These are phyloP conservation scores for Stachybotrys chartarum DNA, from an alignment of 2,329 filamentous ascomycete genomes.

Conservation along the genomic window DNA sequence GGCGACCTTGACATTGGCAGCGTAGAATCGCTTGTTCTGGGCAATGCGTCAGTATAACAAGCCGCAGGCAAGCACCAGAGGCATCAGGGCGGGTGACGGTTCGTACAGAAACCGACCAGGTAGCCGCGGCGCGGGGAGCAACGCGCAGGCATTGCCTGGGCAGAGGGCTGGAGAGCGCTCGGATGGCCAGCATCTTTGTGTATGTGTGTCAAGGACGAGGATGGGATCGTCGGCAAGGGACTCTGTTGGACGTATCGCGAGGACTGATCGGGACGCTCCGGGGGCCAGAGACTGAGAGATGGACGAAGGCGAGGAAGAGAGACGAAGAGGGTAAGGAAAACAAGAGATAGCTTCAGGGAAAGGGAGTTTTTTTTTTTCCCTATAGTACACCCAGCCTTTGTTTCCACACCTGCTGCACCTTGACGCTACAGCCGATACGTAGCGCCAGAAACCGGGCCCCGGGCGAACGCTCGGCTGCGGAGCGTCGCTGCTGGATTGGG, in stretches of 20 bases:
- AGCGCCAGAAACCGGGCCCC: neutral
- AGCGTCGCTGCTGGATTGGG: neutral
- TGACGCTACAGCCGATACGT: neutral
- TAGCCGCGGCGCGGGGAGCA: slow-evolving; percentile 47
- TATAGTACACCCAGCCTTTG: neutral
- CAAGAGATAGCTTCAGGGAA: slow-evolving; percentile 1
- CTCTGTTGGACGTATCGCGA: neutral
- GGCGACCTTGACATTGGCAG: slow-evolving; percentile 65
- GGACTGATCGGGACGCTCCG: neutral
- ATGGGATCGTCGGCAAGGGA: neutral
- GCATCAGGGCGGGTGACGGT: slow-evolving; percentile 4
- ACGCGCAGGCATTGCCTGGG: slow-evolving; percentile 72
- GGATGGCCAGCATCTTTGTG: slow-evolving; percentile 70
- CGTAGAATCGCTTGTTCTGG: slow-evolving; percentile 56
- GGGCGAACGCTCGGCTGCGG: neutral
- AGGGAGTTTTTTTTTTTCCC: neutral
- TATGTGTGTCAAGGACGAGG: neutral
- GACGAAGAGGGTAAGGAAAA: neutral
- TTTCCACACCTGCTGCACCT: neutral
- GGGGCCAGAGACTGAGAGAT: neutral
- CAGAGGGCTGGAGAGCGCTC: slow-evolving; percentile 68
- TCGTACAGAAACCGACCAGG: slow-evolving; percentile 28
- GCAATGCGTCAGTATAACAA: slow-evolving; percentile 11
- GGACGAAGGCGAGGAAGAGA: neutral
- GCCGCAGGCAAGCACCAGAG: slow-evolving; percentile 6